phyloP scores from a whole-genome alignment of 2,329 filamentous ascomycete species.

The Phialophora expanda region DNA sequence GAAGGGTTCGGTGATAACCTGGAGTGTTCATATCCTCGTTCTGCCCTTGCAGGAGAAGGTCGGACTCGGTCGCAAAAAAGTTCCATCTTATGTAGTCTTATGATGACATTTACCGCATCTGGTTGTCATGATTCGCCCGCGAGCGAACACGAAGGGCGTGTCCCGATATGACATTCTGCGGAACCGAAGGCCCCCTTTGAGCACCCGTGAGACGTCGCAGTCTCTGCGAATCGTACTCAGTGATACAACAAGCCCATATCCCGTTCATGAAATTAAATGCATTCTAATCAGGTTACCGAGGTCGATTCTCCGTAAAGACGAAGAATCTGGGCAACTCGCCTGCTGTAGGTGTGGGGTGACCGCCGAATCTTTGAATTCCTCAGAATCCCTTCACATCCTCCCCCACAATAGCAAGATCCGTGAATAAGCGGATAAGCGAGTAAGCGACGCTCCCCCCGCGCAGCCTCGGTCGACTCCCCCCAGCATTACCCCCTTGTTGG shows the following conservation, averaged over 20 bases:
- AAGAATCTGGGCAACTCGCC: background rate
- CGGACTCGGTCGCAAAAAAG: background rate
- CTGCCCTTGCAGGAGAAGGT: background rate
- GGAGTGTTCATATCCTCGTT: background rate
- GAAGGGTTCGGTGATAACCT: background rate
- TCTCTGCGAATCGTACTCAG: background rate
- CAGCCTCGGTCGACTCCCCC: background rate
- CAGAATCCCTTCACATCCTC: background rate
- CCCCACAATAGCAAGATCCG: background rate
- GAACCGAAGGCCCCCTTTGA: background rate
- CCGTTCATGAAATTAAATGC: background rate
- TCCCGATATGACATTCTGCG: background rate
- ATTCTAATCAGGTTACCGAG: background rate
- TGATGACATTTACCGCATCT: background rate
- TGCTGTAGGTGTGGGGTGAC: background rate
- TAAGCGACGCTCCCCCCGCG: background rate
- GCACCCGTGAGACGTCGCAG: background rate
- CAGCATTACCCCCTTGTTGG: background rate
- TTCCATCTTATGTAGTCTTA: background rate
- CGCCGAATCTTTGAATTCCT: background rate
- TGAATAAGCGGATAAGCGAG: background rate
- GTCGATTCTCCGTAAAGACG: background rate
- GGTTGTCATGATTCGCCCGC: background rate
- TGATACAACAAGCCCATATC: background rate
- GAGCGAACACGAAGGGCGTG: background rate